A percentile compares a stretch with the other conserved stretches of the same genome.
Evolutionary conservation across 2,329 filamentous ascomycete species (phyloP).

Genomic region (Hypoxylon sp.): DNA sequence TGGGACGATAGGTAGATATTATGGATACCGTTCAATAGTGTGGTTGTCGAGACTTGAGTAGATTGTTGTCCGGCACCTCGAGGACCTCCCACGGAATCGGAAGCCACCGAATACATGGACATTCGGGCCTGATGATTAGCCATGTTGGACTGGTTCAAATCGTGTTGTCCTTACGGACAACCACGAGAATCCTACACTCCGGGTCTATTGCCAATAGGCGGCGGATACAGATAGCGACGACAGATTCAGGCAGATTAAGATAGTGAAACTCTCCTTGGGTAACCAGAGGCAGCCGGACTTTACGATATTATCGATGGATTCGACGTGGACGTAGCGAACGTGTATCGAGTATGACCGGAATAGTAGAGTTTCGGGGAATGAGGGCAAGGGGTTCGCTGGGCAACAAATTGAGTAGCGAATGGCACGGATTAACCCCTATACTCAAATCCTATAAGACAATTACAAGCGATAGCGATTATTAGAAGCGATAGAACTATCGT

Average conservation of each 20-base stretch:
- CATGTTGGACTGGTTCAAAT: conserved; percentile 61
- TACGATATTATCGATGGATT: conserved; percentile 24
- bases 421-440: conserved; percentile 30
- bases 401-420: conserved; percentile 38
- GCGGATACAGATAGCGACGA: conserved; percentile 5
- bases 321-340: conserved; percentile 38
- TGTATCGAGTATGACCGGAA: conserved; percentile 30
- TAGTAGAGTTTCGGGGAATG: conserved; percentile 22
- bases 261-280: background rate
- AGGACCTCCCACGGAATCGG: conserved; percentile 72
- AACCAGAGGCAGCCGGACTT: background rate
- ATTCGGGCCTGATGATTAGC: conserved; percentile 68
- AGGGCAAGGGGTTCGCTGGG: conserved; percentile 31
- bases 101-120: conserved; percentile 78
- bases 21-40: conserved; percentile 91
- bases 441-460: conserved; percentile 32
- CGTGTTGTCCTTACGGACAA: conserved; percentile 60
- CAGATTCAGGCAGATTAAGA: background rate
- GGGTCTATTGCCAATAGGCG: conserved; percentile 3
- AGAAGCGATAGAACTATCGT: conserved; percentile 57
- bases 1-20: conserved; percentile 86
- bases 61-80: conserved; percentile 76
- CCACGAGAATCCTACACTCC: conserved; percentile 51
- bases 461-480: conserved; percentile 47
- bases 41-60: conserved; percentile 90